Evolutionary conservation across 2,329 filamentous ascomycete genomes (phyloP), one percentile per base, ranked within the genome.

Genomic region (Xylaria sp.): DNA sequence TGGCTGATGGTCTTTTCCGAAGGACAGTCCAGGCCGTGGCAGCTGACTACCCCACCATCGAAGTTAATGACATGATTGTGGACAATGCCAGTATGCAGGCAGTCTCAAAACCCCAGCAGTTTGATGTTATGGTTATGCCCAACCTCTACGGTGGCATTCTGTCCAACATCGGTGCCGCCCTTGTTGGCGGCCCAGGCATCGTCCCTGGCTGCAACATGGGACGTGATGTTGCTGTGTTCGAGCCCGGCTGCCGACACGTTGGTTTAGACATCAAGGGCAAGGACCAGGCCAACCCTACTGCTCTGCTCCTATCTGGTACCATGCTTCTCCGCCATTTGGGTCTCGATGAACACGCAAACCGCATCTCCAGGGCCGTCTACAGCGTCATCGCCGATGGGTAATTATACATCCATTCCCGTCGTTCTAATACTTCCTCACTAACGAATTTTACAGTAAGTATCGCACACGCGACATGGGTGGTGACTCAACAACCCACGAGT

Each of bases 11-110:
- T 83, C 92, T 99, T 65, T 99, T 99, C 93, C 92, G 96, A 81
- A 95, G 90, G 85, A 98, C 96, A 74, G 96, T 98, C 88, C 93
- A 97, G 86, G 87, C 90, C 77, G 90, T 96, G 74, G 92, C 94
- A 73, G 92, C 96, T 86, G 93, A 97, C 81, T 99, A 96, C 86
- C 95, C 96, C 67, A 96, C 93, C 70, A 87, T 99, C 75, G 92
- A 97, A 86, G 91, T 91, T 79, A 96, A 96, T 86, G 96, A 99
- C 85, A 97, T 99, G 95, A 99, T 99, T 82, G 96, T 99, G 83
- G 96, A 99, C 86, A 99, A 99, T 83, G 96, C 96, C 78, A 97
- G 93, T 78, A 99, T 99, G 96, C 96, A 99, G 87, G 96, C 94
- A 80, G 96, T 99, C 75, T 94, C 93, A 74, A 88, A 89, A 73